Conservation (phyloP, 352 stramenopile genomes). For the Thraustotheca clavata region DNA sequence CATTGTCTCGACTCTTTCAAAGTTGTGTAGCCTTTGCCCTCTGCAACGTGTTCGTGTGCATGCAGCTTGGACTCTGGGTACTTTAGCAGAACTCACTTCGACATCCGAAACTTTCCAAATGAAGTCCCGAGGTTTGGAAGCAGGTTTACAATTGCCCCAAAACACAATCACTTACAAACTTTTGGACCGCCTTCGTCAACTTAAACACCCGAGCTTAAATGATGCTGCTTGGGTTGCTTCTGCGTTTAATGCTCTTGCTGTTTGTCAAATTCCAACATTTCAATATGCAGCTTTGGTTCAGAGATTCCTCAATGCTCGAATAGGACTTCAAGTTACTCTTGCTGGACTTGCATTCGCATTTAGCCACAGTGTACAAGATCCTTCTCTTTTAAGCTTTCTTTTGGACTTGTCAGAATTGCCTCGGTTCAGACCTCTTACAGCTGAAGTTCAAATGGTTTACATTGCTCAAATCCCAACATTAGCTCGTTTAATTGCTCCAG, state of each 20-base stretch:
- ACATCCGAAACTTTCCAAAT: conserved; percentile 12
- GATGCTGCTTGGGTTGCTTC: conserved; percentile 10
- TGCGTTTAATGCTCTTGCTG: background rate
- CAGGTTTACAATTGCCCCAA: conserved; percentile 11
- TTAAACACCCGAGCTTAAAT: background rate
- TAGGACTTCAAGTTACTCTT: background rate
- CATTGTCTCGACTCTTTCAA: background rate
- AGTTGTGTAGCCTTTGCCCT: background rate
- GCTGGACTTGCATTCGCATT: background rate
- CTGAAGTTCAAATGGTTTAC: background rate
- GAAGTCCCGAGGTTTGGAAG: conserved; percentile 16
- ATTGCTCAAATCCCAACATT: background rate
- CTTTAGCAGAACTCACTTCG: background rate
- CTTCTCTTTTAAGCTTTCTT: conserved; percentile 17
- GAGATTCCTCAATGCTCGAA: conserved; percentile 1
- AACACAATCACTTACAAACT: conserved; percentile 15
- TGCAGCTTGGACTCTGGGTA: conserved; percentile 9
- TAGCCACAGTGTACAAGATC: conserved; percentile 16
- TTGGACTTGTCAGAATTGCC: conserved; percentile 2
- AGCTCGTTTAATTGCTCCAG: conserved; percentile 2
- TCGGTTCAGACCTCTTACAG: conserved; percentile 1
- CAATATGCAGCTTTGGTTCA: conserved; percentile 17
- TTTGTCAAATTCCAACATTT: conserved; percentile 15
- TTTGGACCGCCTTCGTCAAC: conserved; percentile 9
- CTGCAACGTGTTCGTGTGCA: conserved; percentile 17